Conservation (phyloP, 2,329 filamentous ascomycete genomes). For the Curvularia eragrostidis region DNA sequence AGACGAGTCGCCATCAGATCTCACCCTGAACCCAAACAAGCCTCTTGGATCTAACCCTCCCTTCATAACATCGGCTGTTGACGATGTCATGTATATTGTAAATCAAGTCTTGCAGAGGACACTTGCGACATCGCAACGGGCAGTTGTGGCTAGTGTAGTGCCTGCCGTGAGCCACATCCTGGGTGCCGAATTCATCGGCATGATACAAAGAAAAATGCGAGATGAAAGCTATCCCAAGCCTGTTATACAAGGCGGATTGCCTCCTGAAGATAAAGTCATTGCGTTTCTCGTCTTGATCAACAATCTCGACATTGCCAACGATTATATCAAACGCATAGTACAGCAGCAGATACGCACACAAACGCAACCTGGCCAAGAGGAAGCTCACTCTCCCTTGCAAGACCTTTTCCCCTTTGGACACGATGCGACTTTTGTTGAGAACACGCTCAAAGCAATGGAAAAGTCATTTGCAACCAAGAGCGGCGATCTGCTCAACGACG, state of each 20-base stretch:
- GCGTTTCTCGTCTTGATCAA: slow-evolving; percentile 93
- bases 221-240: slow-evolving; percentile 91
- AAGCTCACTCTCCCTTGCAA: slow-evolving; percentile 49
- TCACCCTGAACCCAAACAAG: slow-evolving; percentile 77
- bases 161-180: slow-evolving; percentile 81
- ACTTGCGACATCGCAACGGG: slow-evolving; percentile 81
- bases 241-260: slow-evolving; percentile 76
- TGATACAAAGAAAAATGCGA: slow-evolving; percentile 97
- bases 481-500: slow-evolving; percentile 81
- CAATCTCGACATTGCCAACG: slow-evolving; percentile 89
- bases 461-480: slow-evolving; percentile 78
- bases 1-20: slow-evolving; percentile 81
- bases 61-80: slow-evolving; percentile 92
- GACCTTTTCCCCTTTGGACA: slow-evolving; percentile 81
- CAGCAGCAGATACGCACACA: slow-evolving; percentile 63
- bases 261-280: slow-evolving; percentile 86
- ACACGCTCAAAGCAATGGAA: slow-evolving; percentile 72
- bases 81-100: slow-evolving; percentile 99
- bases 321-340: slow-evolving; percentile 90
- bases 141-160: slow-evolving; percentile 78
- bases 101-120: slow-evolving; percentile 89
- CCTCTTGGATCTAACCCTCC: slow-evolving; percentile 79
- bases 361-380: slow-evolving; percentile 50
- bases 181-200: slow-evolving; percentile 88
- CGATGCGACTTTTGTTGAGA: slow-evolving; percentile 73